phyloP scores from a whole-genome alignment of 2,329 filamentous ascomycete genomes.

The Paecilomyces dactylethromorphus region DNA sequence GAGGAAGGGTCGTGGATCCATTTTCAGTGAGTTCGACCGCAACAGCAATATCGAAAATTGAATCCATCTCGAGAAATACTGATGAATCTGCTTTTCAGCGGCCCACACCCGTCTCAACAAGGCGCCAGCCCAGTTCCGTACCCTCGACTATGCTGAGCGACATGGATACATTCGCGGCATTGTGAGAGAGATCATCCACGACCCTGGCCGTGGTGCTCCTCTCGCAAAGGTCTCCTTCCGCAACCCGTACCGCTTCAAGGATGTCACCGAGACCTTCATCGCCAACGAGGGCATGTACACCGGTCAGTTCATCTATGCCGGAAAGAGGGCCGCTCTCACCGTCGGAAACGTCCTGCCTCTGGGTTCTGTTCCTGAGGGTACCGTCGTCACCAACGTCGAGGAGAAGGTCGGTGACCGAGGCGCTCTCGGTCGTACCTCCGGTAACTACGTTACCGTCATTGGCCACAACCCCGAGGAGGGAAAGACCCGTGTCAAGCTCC shows the following conservation, averaged over 20 bases:
- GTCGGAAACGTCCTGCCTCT: slow-evolving; percentile 97
- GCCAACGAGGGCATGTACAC: slow-evolving; percentile 99
- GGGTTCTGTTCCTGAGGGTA: slow-evolving; percentile 94
- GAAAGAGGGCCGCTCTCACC: slow-evolving; percentile 95
- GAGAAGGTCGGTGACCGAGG: slow-evolving; percentile 98
- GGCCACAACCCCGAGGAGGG: slow-evolving; percentile 98
- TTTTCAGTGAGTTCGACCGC: slow-evolving; percentile 60
- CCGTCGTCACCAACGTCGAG: slow-evolving; percentile 98
- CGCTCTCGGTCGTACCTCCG: slow-evolving; percentile 90
- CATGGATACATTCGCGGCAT: slow-evolving; percentile 97
- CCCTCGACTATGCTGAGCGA: slow-evolving; percentile 91
- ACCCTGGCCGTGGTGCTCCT: slow-evolving; percentile 94
- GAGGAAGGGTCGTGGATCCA: slow-evolving; percentile 70
- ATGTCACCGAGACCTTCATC: slow-evolving; percentile 98
- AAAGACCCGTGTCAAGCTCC: slow-evolving; percentile 99
- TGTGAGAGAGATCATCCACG: slow-evolving; percentile 99
- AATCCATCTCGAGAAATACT: slow-evolving; percentile 17
- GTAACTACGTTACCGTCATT: slow-evolving; percentile 98
- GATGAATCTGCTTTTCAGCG: slow-evolving; percentile 44
- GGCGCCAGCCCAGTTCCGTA: slow-evolving; percentile 90
- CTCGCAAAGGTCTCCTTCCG: slow-evolving; percentile 96
- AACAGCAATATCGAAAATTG: slow-evolving; percentile 15
- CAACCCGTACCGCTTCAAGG: slow-evolving; percentile 97
- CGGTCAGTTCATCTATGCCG: slow-evolving; percentile 99
- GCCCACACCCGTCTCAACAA: slow-evolving; percentile 90